Base-by-base conservation (phyloP, 352 stramenopile genomes). In the Lagenidium sp. region DNA sequence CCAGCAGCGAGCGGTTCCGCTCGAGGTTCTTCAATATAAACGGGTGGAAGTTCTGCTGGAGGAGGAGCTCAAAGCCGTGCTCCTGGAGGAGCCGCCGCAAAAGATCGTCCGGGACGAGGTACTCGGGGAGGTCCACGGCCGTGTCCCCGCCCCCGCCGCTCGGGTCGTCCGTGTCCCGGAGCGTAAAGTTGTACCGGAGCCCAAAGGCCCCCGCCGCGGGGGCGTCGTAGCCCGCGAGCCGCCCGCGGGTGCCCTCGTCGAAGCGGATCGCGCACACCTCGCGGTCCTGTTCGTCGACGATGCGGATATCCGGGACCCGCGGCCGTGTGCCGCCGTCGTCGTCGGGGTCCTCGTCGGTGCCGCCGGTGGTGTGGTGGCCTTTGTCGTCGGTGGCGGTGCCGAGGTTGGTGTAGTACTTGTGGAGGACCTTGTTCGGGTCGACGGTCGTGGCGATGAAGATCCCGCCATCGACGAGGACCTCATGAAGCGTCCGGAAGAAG, bases 401-500 rank as follows among this genome's bases (percentile, higher is more conserved):
- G n/a, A 96, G 47, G 22, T 47, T 65, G 42, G 85, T 63, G 46
- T 70, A 91, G 44, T 81, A 87, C 53, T 94, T 88, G 52, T 92
- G 70, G 25, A 95, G 50, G 19, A 97, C 60, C 44, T 90, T 84
- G 51, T 94, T 83, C 15, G 94, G 90, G 73, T 99, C 95, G 20
- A 99, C 96, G 0, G 96, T 99, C 25, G 96, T 99, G 21, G 86
- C 90, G 36, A 99, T 96, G 41, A 99, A 84, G 44, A 96, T 83
- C 8, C 95, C 95, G 29, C 94, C 95, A 53, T 95, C 76, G 20
- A 81, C 70, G 20, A 99, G 68, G 37, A 97, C 57, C 29, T 83
- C 63, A 45, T 90, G 88, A 6, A 99, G 81, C 29, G 94, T 97
- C 30, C 80, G 66, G 57, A 99, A 98, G 55, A 98, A 99, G 18